Evolutionary conservation across 257 asterid genomes (phyloP).

Genomic region (Scutellaria minor): DNA sequence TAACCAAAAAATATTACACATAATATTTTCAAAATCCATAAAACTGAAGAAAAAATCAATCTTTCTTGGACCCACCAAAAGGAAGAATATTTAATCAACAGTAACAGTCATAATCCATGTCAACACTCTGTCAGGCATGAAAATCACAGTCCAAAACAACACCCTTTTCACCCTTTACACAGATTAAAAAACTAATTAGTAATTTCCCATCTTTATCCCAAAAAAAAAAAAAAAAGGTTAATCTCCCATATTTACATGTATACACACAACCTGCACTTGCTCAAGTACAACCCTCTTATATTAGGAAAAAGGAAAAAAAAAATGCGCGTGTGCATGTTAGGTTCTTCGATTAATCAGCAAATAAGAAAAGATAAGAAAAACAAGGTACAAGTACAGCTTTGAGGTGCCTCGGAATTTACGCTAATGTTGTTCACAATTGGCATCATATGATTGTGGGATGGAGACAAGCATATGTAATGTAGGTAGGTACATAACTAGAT

Average conservation of each 20-base stretch:
- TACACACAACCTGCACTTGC: background rate
- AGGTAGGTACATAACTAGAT: conserved; percentile 27
- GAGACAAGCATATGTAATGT: conserved; percentile 41
- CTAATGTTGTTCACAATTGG: conserved; percentile 48
- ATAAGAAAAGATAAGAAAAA: conserved; percentile 8
- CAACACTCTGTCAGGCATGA: conserved; percentile 33
- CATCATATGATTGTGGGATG: conserved; percentile 41
- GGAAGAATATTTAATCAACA: conserved; percentile 1
- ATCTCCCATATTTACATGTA: background rate
- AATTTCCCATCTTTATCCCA: conserved; percentile 18
- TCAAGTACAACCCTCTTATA: background rate
- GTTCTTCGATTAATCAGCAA: background rate
- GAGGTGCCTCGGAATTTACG: conserved; percentile 46
- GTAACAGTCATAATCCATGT: conserved; percentile 28
- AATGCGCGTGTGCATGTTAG: too few relatives aligned
- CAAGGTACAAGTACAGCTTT: conserved; percentile 36
- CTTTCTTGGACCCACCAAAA: conserved; percentile 42
- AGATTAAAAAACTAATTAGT: conserved; percentile 21
- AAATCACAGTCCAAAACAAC: conserved; percentile 33
- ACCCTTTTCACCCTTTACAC: conserved; percentile 13
- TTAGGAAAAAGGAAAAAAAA: too few relatives aligned
- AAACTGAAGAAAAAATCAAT: conserved; percentile 13
- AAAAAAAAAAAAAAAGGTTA: background rate
- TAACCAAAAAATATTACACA: conserved; percentile 27
- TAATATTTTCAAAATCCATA: conserved; percentile 27